phyloP scores from a whole-genome alignment of 257 asterid genomes.

The Coffea canephora region DNA sequence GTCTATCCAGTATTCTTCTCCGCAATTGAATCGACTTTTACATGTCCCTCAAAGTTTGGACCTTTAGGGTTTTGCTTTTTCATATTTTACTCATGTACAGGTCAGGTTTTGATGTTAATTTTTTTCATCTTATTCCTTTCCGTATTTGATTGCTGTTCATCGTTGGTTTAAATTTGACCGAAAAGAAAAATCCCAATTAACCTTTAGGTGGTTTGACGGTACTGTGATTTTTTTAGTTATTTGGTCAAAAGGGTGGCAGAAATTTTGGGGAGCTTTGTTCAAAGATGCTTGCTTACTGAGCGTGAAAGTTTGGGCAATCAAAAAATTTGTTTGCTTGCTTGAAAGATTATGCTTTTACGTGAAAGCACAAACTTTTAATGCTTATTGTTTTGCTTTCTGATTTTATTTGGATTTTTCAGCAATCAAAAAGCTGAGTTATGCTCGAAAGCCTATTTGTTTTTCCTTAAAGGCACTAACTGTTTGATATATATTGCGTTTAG shows the following conservation, averaged over 20 bases:
- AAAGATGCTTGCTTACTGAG: neutral
- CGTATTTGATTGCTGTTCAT: neutral
- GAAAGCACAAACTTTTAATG: neutral
- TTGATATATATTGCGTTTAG: neutral
- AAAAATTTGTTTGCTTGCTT: neutral
- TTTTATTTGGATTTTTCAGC: slow-evolving; percentile 1
- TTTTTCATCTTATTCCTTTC: neutral
- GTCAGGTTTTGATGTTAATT: slow-evolving; percentile 35
- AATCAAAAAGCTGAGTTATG: neutral
- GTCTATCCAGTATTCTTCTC: neutral
- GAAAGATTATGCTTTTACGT: neutral
- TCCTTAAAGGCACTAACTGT: neutral
- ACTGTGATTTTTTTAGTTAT: neutral
- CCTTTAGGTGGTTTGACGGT: neutral
- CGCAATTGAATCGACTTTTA: slow-evolving; percentile 8
- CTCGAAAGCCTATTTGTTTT: neutral
- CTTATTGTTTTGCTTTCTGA: neutral
- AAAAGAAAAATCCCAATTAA: neutral
- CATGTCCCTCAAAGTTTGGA: slow-evolving; percentile 26
- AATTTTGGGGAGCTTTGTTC: neutral
- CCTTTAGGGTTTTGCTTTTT: slow-evolving; percentile 42
- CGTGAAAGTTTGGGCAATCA: neutral
- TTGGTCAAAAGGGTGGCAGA: neutral
- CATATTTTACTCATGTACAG: slow-evolving; percentile 46
- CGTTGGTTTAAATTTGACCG: neutral